Evolutionary conservation across 1,139 yeast species (phyloP).

Genomic region (Eremothecium sinecaudum): DNA sequence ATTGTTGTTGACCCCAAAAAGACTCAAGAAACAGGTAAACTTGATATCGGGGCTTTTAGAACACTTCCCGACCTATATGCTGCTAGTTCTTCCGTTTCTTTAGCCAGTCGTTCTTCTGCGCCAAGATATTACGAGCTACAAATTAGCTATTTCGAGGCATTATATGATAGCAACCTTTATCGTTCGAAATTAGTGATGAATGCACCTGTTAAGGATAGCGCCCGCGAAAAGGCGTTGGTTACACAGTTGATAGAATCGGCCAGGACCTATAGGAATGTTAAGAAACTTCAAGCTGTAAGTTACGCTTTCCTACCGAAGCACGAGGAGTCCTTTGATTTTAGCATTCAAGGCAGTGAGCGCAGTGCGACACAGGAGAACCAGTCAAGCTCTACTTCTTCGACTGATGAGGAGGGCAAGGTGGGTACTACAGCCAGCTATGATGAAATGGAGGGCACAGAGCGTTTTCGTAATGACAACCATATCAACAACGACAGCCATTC

Average conservation of each 20-base stretch:
- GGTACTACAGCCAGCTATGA: not conserved
- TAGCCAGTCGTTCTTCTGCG: constrained; percentile 50
- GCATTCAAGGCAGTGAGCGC: no score
- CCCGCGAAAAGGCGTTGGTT: constrained; percentile 11
- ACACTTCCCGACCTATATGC: constrained; percentile 33
- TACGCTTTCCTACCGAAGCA: constrained; percentile 2
- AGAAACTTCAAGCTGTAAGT: constrained; percentile 4
- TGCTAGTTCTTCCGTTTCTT: not conserved
- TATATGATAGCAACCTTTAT: constrained; percentile 34
- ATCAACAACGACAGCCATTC: constrained; percentile 15
- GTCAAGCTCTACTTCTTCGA: not conserved
- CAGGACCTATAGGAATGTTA: constrained; percentile 17
- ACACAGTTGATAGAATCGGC: constrained; percentile 18
- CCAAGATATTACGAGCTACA: constrained; percentile 63
- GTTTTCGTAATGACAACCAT: not conserved
- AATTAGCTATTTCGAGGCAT: constrained; percentile 52
- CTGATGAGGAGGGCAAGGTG: not conserved
- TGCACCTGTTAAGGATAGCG: constrained; percentile 9
- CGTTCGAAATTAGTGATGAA: constrained; percentile 9
- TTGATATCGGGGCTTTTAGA: constrained; percentile 88
- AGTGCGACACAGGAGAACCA: not conserved
- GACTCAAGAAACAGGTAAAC: constrained; percentile 52
- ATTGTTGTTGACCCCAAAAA: constrained; percentile 78
- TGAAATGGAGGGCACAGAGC: no score
- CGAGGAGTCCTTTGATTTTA: not conserved